Conservation (phyloP, 306 rosid species). For the Prinsepia uniflora region DNA sequence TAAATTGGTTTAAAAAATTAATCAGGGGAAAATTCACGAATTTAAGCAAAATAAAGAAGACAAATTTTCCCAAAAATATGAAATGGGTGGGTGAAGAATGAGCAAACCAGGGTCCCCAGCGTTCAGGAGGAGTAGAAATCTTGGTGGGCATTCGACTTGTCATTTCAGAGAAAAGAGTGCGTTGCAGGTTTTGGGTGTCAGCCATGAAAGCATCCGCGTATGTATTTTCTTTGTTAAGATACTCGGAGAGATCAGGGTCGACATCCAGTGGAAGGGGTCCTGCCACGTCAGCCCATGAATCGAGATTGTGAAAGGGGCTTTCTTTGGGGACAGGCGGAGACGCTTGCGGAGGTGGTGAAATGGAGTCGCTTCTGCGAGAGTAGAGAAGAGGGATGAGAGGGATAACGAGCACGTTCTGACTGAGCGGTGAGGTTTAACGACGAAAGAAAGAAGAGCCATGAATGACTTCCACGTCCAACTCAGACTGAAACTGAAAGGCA, state of each 20-base stretch:
- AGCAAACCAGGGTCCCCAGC: conserved; percentile 88
- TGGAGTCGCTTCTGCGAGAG: conserved; percentile 30
- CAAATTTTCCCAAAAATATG: neutral
- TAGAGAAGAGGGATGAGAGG: conserved; percentile 36
- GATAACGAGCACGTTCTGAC: conserved; percentile 17
- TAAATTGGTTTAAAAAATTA: neutral
- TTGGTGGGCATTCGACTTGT: conserved; percentile 52
- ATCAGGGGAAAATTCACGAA: neutral
- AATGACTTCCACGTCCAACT: neutral
- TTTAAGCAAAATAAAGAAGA: neutral
- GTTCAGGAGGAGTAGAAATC: conserved; percentile 84
- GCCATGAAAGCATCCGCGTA: conserved; percentile 83
- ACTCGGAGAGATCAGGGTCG: conserved; percentile 58
- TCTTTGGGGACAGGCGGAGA: conserved; percentile 49
- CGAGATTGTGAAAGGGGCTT: conserved; percentile 53
- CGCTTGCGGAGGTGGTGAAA: conserved; percentile 28
- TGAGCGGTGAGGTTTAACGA: conserved; percentile 26
- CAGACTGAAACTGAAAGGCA: neutral
- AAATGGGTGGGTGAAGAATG: conserved; percentile 17
- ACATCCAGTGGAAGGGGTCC: conserved; percentile 91
- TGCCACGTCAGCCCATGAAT: conserved; percentile 61
- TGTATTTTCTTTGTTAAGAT: conserved; percentile 59
- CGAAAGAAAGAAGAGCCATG: conserved; percentile 47
- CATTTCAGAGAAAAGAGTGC: conserved; percentile 64
- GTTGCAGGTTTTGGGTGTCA: conserved; percentile 51